Evolutionary conservation across 805 yeast species (phyloP).

Genomic region (Candida verbasci): DNA sequence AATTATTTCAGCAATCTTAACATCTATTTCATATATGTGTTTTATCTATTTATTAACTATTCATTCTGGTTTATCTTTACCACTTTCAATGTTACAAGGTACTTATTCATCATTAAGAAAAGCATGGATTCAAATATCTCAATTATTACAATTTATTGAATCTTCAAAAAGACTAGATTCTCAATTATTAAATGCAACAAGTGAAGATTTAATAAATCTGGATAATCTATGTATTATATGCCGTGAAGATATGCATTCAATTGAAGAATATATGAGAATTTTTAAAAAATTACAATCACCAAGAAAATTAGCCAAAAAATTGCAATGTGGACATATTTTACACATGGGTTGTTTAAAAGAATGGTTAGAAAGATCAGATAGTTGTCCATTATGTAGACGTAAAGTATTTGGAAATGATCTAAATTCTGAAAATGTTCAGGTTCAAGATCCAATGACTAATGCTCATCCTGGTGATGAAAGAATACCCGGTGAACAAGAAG

Average conservation of each 20-base stretch:
- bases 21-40: slow-evolving; percentile 23
- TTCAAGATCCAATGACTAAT: neutral
- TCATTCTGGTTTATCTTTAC: slow-evolving; percentile 28
- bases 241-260: slow-evolving; percentile 76
- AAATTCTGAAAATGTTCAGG: slow-evolving; percentile 1
- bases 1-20: slow-evolving; percentile 41
- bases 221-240: slow-evolving; percentile 81
- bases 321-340: slow-evolving; percentile 81
- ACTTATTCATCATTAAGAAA: slow-evolving; percentile 35
- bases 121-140: slow-evolving; percentile 33
- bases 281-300: slow-evolving; percentile 16
- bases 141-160: slow-evolving; percentile 45
- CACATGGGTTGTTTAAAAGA: slow-evolving; percentile 87
- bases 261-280: slow-evolving; percentile 26
- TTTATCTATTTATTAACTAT: slow-evolving; percentile 32
- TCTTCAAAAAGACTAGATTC: slow-evolving; percentile 61
- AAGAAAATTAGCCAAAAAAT: slow-evolving; percentile 62
- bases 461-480: slow-evolving; percentile 1
- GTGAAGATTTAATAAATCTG: slow-evolving; percentile 49
- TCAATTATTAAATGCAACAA: slow-evolving; percentile 59
- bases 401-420: slow-evolving; percentile 41
- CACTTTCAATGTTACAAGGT: slow-evolving; percentile 42
- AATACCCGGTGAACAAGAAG: slow-evolving; percentile 1
- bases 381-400: slow-evolving; percentile 89
- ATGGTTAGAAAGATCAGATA: slow-evolving; percentile 89